Evolutionary conservation across 148 eudicot species (phyloP), one percentile per base, ranked within the genome.

Genomic region (Silene conica): DNA sequence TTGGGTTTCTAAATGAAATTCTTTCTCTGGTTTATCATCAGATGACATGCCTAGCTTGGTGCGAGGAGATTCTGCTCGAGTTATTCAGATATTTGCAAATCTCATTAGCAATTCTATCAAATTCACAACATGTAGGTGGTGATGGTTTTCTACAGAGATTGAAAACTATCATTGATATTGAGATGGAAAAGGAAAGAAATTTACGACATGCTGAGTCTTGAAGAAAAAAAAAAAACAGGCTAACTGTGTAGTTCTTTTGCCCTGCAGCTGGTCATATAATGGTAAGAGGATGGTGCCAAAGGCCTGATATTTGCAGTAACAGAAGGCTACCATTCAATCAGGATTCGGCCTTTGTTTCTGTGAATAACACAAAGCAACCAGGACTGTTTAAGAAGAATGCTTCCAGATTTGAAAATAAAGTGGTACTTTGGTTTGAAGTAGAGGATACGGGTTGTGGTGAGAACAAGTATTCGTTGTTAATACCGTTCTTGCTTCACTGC

Each of bases 391-490:
- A 68, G 31, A 88, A 85, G 75, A 84, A 74, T 74, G 69, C 81
- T 68, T 71, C 79, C 70, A 79, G 63, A 68, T 86, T 80, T 59
- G 96, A 88, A 41, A 88, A 87, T 80, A 88, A 82, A 79, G 77
- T 87, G 74, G 77, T 73, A 71, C 88, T 95, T 78, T 90, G 96
- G 90, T 95, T 95, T 82, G 98, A 95, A 86, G 87, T 95, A 75
- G 97, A 95, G 54, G 98, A 95, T 80, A 85, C 96, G 81, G 98
- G 97, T 23, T 92, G 97, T 73, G 97, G 98, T 95, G 85, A 48
- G 84, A 78, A 70, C 54, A 71, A 63, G 14, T 59, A 48, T 62
- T 52, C 63, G 20, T 16, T 18, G 25, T 73, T 74, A 14, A n/a
- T 8, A n/a, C 21, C 18, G 18, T 28, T 66, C 23, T 9, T 63